A percentile compares a stretch with the other conserved stretches of the same genome.
phyloP scores from a whole-genome alignment of 2,329 filamentous ascomycete genomes.

The Cyanodermella asteris region DNA sequence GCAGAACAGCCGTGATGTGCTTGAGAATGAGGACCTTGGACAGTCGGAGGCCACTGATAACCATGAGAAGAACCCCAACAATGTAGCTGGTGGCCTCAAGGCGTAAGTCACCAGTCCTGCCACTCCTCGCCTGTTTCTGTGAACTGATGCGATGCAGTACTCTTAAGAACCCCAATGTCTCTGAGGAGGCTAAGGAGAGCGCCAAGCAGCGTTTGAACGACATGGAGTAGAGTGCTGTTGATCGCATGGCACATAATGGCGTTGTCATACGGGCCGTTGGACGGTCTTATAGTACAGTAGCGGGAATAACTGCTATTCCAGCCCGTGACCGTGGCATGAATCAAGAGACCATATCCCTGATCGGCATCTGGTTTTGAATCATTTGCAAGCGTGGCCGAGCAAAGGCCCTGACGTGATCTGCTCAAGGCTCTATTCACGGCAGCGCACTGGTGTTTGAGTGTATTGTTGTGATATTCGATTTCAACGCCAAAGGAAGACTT shows the following conservation, averaged over 20 bases:
- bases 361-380: too few relatives aligned
- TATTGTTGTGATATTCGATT: too few relatives aligned
- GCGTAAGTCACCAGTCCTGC: conserved; percentile 19
- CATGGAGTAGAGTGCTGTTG: conserved; percentile 11
- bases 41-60: conserved; percentile 15
- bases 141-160: conserved; percentile 11
- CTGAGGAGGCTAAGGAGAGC: conserved; percentile 32
- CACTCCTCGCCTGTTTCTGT: not conserved
- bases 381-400: too few relatives aligned
- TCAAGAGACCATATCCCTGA: too few relatives aligned
- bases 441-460: too few relatives aligned
- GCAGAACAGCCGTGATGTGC: conserved; percentile 30
- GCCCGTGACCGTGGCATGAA: too few relatives aligned
- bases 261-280: not conserved
- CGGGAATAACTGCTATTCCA: too few relatives aligned
- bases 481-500: too few relatives aligned
- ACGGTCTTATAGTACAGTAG: too few relatives aligned
- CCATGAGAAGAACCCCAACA: conserved; percentile 6
- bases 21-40: conserved; percentile 28
- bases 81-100: conserved; percentile 17
- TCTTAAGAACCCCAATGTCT: conserved; percentile 34
- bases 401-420: too few relatives aligned
- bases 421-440: too few relatives aligned
- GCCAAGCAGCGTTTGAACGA: conserved; percentile 30
- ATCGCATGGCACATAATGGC: not conserved